Percentiles rank a stretch among this genome's conserved stretches.
Conservation (phyloP, 768 basidiomycete genomes). For the Clitopilus passeckerianus region DNA sequence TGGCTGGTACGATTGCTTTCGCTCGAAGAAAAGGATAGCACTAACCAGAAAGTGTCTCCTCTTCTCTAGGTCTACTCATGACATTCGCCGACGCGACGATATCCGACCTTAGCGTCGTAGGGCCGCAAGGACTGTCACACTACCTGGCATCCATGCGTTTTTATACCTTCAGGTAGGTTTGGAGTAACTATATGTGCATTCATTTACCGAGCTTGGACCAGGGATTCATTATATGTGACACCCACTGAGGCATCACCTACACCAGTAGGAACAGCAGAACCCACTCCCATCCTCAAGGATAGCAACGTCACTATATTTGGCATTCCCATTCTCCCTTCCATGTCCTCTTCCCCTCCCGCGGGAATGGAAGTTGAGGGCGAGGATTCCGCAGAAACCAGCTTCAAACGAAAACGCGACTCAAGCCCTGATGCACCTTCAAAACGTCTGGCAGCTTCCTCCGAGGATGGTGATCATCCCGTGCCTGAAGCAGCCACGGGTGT, state of each 20-base stretch:
- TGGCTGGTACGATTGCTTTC: conserved; percentile 50
- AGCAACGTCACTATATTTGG: conserved; percentile 61
- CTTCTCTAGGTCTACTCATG: conserved; percentile 64
- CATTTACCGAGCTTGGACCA: conserved; percentile 17
- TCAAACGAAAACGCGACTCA: conserved; percentile 41
- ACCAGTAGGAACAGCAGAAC: conserved; percentile 6
- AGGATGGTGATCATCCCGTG: conserved; percentile 11
- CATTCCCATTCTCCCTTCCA: conserved; percentile 37
- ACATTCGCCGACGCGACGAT: conserved; percentile 70
- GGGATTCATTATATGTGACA: conserved; percentile 28
- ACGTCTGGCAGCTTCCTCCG: conserved; percentile 10
- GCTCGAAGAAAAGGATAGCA: not conserved
- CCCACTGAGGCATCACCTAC: not conserved
- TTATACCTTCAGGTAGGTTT: conserved; percentile 59
- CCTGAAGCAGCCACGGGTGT: conserved; percentile 24
- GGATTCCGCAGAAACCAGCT: conserved; percentile 12
- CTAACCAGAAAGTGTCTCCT: conserved; percentile 7
- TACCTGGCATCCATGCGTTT: conserved; percentile 65
- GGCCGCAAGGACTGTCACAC: conserved; percentile 72
- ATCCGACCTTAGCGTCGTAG: conserved; percentile 53
- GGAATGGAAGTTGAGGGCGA: not conserved
- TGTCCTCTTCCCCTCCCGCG: not conserved
- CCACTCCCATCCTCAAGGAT: conserved; percentile 53
- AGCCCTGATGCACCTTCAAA: conserved; percentile 35
- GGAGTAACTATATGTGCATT: not conserved